These are phyloP conservation scores for Lolium multiflorum DNA, from an alignment of 176 grass and related monocot species.

Conservation along the genomic window DNA sequence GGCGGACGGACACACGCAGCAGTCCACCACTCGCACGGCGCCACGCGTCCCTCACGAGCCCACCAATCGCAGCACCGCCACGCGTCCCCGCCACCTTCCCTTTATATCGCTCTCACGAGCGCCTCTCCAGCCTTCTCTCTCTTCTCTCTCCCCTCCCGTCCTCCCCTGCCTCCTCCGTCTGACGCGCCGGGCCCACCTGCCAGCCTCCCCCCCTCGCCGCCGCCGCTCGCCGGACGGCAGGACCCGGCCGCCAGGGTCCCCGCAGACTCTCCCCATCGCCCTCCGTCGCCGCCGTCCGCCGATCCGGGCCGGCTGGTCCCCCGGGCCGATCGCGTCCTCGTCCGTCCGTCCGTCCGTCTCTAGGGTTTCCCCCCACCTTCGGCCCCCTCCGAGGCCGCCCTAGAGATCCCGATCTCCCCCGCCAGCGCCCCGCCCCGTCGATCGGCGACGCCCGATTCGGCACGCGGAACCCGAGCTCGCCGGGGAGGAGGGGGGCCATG, in stretches of 20 bases:
- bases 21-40: fast-evolving
- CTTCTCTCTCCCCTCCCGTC: background rate
- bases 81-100: background rate
- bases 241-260: slow-evolving; percentile 20
- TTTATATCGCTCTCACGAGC: slow-evolving; percentile 41
- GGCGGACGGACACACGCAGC: background rate
- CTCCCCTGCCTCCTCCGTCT: background rate
- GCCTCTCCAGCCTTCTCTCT: background rate
- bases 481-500: slow-evolving; percentile 46
- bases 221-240: slow-evolving; percentile 57
- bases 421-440: background rate
- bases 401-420: slow-evolving; percentile 45
- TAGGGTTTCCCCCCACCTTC: slow-evolving; percentile 51
- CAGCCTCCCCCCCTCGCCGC: slow-evolving; percentile 28
- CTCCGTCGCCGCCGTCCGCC: background rate
- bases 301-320: slow-evolving; percentile 34
- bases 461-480: slow-evolving; percentile 22
- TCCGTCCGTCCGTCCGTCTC: slow-evolving; percentile 4
- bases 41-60: background rate
- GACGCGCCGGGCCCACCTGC: slow-evolving; percentile 51
- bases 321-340: slow-evolving; percentile 16
- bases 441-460: slow-evolving; percentile 37
- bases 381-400: background rate
- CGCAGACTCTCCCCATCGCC: background rate
- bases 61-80: background rate